These are phyloP conservation scores for Combretum micranthum DNA, from an alignment of 345 rosid species.

Conservation along the genomic window DNA sequence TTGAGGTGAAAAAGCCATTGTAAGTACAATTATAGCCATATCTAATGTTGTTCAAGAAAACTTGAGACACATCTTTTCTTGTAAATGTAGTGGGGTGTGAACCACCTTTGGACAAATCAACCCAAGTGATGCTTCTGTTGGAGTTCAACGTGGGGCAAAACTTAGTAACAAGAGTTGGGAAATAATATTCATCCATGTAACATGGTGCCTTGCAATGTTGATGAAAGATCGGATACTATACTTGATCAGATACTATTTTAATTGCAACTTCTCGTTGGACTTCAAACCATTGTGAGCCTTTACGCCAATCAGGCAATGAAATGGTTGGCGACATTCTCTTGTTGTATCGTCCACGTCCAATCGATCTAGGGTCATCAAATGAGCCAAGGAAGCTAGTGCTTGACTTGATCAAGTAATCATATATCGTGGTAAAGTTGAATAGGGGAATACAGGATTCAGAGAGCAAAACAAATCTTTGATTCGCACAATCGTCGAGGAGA, in stretches of 20 bases:
- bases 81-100: conserved; percentile 55
- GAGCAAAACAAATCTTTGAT: conserved; percentile 67
- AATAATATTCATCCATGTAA: conserved; percentile 72
- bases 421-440: conserved; percentile 61
- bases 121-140: conserved; percentile 75
- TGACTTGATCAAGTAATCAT: conserved; percentile 50
- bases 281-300: conserved; percentile 91
- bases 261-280: conserved; percentile 52
- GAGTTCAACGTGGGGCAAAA: conserved; percentile 31
- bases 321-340: conserved; percentile 47
- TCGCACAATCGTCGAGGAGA: conserved; percentile 47
- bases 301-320: conserved; percentile 52
- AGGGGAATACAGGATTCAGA: conserved; percentile 87
- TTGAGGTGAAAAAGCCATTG: conserved; percentile 43
- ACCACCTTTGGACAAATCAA: conserved; percentile 74
- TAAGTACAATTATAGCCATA: conserved; percentile 34
- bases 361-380: conserved; percentile 42
- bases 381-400: conserved; percentile 42
- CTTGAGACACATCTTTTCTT: conserved; percentile 38
- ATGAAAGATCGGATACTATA: conserved; percentile 50
- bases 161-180: conserved; percentile 56
- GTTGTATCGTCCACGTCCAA: conserved; percentile 67
- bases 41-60: conserved; percentile 49
- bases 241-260: conserved; percentile 48
- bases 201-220: conserved; percentile 45